Evolutionary conservation across 345 rosid genomes (phyloP), one percentile per base, ranked within the genome.

Genomic region (Leavenworthia alabamica): DNA sequence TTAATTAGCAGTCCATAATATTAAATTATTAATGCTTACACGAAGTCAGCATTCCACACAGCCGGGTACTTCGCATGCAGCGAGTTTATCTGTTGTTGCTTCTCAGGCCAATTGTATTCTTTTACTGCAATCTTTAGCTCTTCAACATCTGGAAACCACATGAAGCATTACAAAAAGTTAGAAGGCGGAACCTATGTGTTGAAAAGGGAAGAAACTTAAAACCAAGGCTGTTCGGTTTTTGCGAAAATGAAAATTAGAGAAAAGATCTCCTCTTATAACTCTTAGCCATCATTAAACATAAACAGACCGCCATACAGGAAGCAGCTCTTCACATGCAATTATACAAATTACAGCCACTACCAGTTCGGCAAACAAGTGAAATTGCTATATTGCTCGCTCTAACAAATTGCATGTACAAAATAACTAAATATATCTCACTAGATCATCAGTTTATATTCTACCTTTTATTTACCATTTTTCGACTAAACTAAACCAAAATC

Each of bases 61-160:
- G 83, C 78, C 47, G 41, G 68, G 66, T 86, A 93, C 75, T 78
- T 89, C 46, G 33, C 74, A 80, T 85, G 86, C 80, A 85, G 66
- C 23, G 80, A 79, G 42, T 70, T 70, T 27, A 93, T 86, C 46
- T 77, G 68, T 46, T 83, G 82, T 75, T 81, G 82, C 76, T 72
- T 83, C 75, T 74, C 76, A 13, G 78, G 74, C 99, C 99, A 93
- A 50, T 82, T 73, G 31, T 77, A 73, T 53, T 89, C 97, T 66
- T 58, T 53, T 55, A 78, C 80, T 0, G 75, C 78, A 74, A 89
- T 75, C 79, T 83, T 81, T 78, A 93, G 71, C 77, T 85, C 96
- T 83, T 89, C 95, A 66, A 80, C 59, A 41, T 77, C 98, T 92
- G 78, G 61, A 67, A 57, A 57, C 47, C 64, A 71, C 26, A 71